Evolutionary conservation across 2,329 filamentous ascomycete genomes (phyloP).

Genomic region (Aureobasidium sp.): DNA sequence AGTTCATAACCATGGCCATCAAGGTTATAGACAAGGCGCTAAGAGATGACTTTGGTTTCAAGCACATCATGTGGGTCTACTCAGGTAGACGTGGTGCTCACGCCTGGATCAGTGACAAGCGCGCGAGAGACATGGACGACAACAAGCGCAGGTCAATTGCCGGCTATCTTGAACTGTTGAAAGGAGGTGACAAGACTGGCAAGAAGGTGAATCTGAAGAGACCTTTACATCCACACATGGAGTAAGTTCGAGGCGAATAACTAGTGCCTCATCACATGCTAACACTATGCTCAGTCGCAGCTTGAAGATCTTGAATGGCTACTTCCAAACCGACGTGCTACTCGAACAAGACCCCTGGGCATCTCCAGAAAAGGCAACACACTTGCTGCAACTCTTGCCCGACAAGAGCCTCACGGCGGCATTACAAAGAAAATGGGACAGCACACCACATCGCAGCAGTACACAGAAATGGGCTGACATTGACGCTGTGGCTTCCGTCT

Average conservation of each 20-base stretch:
- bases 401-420: constrained; percentile 70
- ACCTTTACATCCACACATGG: constrained; percentile 82
- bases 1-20: constrained; percentile 96
- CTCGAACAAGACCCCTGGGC: constrained; percentile 80
- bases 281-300: constrained; percentile 52
- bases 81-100: constrained; percentile 93
- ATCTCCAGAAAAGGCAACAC: constrained; percentile 59
- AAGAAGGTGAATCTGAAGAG: constrained; percentile 79
- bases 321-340: constrained; percentile 79
- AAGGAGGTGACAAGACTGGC: constrained; percentile 73
- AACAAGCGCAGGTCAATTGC: constrained; percentile 76
- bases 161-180: constrained; percentile 83
- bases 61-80: constrained; percentile 97
- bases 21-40: constrained; percentile 83
- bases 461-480: constrained; percentile 90
- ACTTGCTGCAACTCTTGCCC: constrained; percentile 75
- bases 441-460: constrained; percentile 67
- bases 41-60: constrained; percentile 91
- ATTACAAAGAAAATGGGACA: constrained; percentile 84
- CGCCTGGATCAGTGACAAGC: constrained; percentile 94
- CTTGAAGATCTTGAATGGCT: constrained; percentile 70
- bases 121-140: constrained; percentile 77
- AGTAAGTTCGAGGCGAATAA: constrained; percentile 41
- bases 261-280: not conserved
- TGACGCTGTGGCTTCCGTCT: constrained; percentile 67